Evolutionary conservation across 768 basidiomycete species (phyloP), one percentile per base, ranked within the genome.

Genomic region (Boletus rufocinnamomeus): DNA sequence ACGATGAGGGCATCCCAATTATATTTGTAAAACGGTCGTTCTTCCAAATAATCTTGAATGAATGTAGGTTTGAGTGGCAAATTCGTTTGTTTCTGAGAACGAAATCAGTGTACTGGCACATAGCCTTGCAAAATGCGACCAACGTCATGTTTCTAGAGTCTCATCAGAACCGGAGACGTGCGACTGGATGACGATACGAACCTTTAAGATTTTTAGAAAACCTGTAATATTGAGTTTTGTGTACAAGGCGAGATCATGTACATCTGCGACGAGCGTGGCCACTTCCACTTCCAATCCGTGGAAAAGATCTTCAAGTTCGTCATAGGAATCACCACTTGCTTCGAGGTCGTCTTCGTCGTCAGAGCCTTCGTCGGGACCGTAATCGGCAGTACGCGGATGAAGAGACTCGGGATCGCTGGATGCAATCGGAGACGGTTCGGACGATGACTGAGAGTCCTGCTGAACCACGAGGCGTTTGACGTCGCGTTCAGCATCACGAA

Each of bases 221-320:
- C 97, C 97, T 1, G 97, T 98, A 68, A 98, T 95, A 72, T 98
- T 98, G 54, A 98, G 84, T 72, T 98, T 98, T 4, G 96, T 95
- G 71, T 95, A 91, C 32, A 98, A 78, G 1, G 95, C 94, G 41
- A 95, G 81, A 72, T 94, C 92, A 64, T 95, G 92, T 13, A 93
- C 91, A 63, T 92, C 90, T 1, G 96, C 96, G 19, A 99, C 96
- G 45, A 99, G 84, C 43, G 85, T 90, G 1, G 95, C 96, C 21
- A 98, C 92, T 69, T 95, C 93, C 69, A 97, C 95, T 74, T 98
- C 94, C 21, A 98, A 77, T 17, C 80, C 82, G 60, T 89, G 86
- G 72, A 97, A 99, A 23, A 87, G 81, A 50, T 92, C 92, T 67
- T 97, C 95, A 13, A 94, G 77, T 40, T 87, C 86, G 63, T 89